Conservation (phyloP, 495 filamentous ascomycete genomes). For the Neurospora sp. region DNA sequence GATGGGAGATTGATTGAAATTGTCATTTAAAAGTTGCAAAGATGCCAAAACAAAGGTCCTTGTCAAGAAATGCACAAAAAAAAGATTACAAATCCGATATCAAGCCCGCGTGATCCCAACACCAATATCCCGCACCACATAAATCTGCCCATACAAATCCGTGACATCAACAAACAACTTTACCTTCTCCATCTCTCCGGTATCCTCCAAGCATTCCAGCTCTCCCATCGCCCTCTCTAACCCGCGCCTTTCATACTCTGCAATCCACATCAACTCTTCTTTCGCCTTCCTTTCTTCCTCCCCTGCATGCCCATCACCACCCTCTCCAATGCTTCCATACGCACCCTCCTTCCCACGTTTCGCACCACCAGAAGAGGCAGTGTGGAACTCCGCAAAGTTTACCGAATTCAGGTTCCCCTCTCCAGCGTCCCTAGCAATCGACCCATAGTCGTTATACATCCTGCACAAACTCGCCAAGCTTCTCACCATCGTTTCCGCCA, state of each 20-base stretch:
- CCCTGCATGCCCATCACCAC: not conserved
- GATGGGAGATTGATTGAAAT: not conserved
- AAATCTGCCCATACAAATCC: not conserved
- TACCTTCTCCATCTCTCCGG: not conserved
- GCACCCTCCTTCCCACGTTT: not conserved
- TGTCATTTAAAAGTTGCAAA: not conserved
- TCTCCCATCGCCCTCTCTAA: not conserved
- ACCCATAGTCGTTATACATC: not conserved
- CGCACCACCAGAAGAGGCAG: too few relatives aligned
- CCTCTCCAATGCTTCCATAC: too few relatives aligned
- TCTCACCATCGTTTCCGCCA: not conserved
- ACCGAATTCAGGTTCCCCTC: not conserved
- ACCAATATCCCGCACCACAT: not conserved
- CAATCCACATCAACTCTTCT: not conserved
- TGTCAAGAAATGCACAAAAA: not conserved
- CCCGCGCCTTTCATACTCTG: not conserved
- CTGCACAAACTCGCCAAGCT: not conserved
- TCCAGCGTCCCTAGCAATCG: not conserved
- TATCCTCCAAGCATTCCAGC: fast-evolving
- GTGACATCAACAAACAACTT: not conserved
- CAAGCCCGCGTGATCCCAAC: not conserved
- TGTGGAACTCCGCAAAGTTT: not conserved
- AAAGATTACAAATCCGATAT: not conserved
- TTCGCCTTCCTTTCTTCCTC: not conserved
- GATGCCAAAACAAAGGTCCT: not conserved